Evolutionary conservation across 345 rosid species (phyloP).

Genomic region (Rhodamnia argentea): DNA sequence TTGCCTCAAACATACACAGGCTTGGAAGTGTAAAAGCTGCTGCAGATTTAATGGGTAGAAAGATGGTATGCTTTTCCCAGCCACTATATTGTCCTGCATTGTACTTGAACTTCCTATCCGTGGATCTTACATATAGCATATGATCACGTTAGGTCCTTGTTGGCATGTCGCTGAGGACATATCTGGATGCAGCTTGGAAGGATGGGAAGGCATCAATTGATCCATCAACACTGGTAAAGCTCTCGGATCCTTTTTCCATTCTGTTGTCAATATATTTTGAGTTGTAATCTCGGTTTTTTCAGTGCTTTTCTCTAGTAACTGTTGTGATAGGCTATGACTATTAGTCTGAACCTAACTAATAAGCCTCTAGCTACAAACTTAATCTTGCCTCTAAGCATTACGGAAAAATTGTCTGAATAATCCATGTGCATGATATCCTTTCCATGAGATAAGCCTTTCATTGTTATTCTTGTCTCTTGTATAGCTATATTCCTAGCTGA

Average conservation of each 20-base stretch:
- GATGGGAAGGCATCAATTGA: constrained; percentile 97
- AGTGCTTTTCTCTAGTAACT: background rate
- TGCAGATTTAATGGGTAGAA: constrained; percentile 87
- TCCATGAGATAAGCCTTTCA: background rate
- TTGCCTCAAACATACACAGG: constrained; percentile 94
- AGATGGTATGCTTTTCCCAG: constrained; percentile 45
- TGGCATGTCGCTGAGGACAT: constrained; percentile 96
- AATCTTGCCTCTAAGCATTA: background rate
- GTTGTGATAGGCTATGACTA: background rate
- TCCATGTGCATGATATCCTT: background rate
- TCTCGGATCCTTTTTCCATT: background rate
- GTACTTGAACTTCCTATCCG: background rate
- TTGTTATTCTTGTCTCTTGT: background rate
- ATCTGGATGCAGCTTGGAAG: constrained; percentile 97
- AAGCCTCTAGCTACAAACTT: background rate
- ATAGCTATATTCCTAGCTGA: background rate
- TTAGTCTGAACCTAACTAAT: background rate
- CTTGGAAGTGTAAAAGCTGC: constrained; percentile 98
- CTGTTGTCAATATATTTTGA: background rate
- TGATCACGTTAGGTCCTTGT: constrained; percentile 52
- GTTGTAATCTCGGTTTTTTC: background rate
- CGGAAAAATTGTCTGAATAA: background rate
- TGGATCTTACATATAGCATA: background rate
- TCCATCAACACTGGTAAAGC: constrained; percentile 81
- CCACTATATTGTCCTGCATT: background rate